Conservation (phyloP, 768 basidiomycete species). For the Pulveroboletus sp. region DNA sequence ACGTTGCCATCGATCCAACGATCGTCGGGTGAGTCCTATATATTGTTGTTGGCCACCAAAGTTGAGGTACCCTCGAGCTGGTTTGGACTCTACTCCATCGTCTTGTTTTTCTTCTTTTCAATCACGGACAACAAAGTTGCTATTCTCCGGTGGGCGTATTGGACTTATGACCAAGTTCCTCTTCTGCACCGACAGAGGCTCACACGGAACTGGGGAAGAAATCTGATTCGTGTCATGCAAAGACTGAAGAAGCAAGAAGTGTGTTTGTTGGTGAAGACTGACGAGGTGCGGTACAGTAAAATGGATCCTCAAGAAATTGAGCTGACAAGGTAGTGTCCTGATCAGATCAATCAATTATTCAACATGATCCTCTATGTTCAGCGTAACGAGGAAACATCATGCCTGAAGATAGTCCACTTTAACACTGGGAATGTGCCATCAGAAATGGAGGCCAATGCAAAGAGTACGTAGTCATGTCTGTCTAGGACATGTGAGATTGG, state of each 20-base stretch:
- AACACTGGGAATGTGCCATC: constrained; percentile 55
- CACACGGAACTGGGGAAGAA: constrained; percentile 40
- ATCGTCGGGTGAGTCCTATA: constrained; percentile 45
- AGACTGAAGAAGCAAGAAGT: constrained; percentile 49
- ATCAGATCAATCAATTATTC: constrained; percentile 61
- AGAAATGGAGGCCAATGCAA: constrained; percentile 69
- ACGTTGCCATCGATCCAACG: constrained; percentile 51
- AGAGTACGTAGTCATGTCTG: constrained; percentile 36
- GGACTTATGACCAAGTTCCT: constrained; percentile 60
- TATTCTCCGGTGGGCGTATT: constrained; percentile 51
- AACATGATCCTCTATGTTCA: constrained; percentile 62
- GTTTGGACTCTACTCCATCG: constrained; percentile 58
- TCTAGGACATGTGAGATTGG: neutral
- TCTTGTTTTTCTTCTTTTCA: constrained; percentile 43
- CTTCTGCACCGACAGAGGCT: constrained; percentile 37
- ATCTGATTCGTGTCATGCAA: constrained; percentile 42
- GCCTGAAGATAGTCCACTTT: constrained; percentile 67
- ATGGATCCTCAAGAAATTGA: neutral
- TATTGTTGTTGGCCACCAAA: neutral
- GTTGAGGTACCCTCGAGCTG: constrained; percentile 38
- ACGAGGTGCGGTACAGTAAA: constrained; percentile 47
- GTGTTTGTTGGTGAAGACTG: constrained; percentile 57
- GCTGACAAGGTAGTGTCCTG: neutral
- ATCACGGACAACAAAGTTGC: constrained; percentile 51
- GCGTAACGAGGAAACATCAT: constrained; percentile 65